phyloP scores from a whole-genome alignment of 2,329 filamentous ascomycete species.

The Ciborinia camelliae region DNA sequence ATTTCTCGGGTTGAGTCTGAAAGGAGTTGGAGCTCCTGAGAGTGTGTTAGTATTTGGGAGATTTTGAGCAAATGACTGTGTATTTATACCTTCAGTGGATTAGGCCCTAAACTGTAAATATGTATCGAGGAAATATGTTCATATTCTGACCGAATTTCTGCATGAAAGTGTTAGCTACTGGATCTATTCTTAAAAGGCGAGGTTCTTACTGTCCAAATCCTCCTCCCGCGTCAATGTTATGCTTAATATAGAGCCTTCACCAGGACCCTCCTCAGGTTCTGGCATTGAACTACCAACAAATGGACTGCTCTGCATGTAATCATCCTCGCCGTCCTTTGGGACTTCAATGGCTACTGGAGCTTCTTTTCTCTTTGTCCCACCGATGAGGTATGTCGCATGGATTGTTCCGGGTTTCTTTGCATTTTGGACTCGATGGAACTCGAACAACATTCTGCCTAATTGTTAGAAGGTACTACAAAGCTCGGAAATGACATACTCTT shows the following conservation, averaged over 20 bases:
- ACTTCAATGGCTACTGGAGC: slow-evolving; percentile 39
- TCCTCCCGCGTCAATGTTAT: slow-evolving; percentile 71
- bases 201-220: slow-evolving; percentile 58
- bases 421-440: slow-evolving; percentile 79
- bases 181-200: slow-evolving; percentile 21
- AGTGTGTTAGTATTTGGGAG: slow-evolving; percentile 10
- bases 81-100: slow-evolving; percentile 57
- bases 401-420: slow-evolving; percentile 67
- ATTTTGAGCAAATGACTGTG: not conserved
- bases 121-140: slow-evolving; percentile 75
- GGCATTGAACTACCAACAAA: slow-evolving; percentile 64
- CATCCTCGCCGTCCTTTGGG: slow-evolving; percentile 59
- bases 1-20: slow-evolving; percentile 67
- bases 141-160: slow-evolving; percentile 66
- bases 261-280: slow-evolving; percentile 48
- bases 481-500: slow-evolving; percentile 58
- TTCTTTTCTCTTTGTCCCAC: slow-evolving; percentile 57
- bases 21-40: slow-evolving; percentile 62
- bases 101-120: slow-evolving; percentile 78
- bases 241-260: slow-evolving; percentile 52
- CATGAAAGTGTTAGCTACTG: slow-evolving; percentile 19
- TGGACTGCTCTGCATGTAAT: slow-evolving; percentile 62
- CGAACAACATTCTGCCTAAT: slow-evolving; percentile 71
- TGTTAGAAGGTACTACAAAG: slow-evolving; percentile 11
- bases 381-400: slow-evolving; percentile 90